Evolutionary conservation across 2,329 filamentous ascomycete species (phyloP).

Genomic region (Emmonsiellopsis sp.): DNA sequence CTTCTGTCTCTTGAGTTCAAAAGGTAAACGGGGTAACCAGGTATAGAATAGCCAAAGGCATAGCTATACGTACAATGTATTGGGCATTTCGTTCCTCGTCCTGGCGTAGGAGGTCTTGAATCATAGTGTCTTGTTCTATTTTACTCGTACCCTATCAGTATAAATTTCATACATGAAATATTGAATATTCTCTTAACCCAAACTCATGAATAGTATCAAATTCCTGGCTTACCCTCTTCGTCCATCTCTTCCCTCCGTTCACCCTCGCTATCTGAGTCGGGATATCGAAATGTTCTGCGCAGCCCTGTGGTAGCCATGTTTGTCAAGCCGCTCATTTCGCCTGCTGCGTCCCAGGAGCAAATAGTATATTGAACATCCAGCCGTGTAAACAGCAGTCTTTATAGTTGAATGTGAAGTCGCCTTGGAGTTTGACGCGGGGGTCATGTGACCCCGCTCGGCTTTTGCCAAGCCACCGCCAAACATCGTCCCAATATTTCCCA

Average conservation of each 20-base stretch:
- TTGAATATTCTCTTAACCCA: no score
- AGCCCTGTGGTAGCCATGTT: slow-evolving; percentile 46
- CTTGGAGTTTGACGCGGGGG: no score
- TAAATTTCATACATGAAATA: background rate
- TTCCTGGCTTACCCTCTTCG: slow-evolving; percentile 52
- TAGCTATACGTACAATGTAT: slow-evolving; percentile 26
- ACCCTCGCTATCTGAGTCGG: slow-evolving; percentile 47
- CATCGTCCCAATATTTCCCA: no score
- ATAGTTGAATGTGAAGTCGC: no score
- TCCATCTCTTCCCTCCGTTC: slow-evolving; percentile 57
- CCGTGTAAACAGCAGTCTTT: no score
- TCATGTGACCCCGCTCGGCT: no score
- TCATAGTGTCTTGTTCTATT: slow-evolving; percentile 34
- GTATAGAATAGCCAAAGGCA: background rate
- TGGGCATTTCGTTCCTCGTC: slow-evolving; percentile 30
- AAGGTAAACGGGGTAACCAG: slow-evolving; percentile 4
- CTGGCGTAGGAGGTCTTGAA: slow-evolving; percentile 25
- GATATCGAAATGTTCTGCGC: slow-evolving; percentile 70
- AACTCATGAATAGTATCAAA: background rate
- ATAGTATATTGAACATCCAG: background rate
- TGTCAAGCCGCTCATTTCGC: background rate
- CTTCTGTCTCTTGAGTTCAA: background rate
- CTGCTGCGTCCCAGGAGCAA: background rate
- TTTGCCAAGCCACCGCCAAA: no score
- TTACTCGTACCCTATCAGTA: slow-evolving; percentile 3